Percentiles rank a stretch among this genome's conserved stretches.
These are phyloP conservation scores for Boeremia exigua DNA, from an alignment of 2,329 filamentous ascomycete genomes.

Conservation along the genomic window DNA sequence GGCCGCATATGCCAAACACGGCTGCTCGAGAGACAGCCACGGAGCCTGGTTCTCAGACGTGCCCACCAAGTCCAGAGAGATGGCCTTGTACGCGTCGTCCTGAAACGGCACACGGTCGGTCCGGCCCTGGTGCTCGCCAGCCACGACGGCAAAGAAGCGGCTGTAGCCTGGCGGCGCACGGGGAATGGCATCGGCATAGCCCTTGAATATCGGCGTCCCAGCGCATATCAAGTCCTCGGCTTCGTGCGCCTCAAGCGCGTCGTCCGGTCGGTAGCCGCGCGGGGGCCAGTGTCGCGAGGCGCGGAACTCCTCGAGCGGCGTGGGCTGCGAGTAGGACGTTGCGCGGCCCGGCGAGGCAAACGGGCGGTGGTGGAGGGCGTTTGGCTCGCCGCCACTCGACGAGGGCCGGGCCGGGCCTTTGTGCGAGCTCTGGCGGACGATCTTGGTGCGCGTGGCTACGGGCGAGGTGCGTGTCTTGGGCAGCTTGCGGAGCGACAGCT, in stretches of 20 bases:
- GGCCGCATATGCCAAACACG: constrained; percentile 72
- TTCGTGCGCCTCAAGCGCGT: constrained; percentile 37
- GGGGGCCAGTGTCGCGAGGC: constrained; percentile 49
- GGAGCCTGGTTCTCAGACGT: constrained; percentile 53
- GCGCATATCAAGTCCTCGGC: constrained; percentile 49
- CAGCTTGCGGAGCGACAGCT: constrained; percentile 36
- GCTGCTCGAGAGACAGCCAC: constrained; percentile 77
- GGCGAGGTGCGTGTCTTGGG: constrained; percentile 44
- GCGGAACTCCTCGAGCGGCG: constrained; percentile 47
- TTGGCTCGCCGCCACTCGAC: constrained; percentile 41
- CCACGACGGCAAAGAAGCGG: constrained; percentile 51
- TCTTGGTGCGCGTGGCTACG: constrained; percentile 42
- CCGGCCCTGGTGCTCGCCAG: constrained; percentile 45
- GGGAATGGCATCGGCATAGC: constrained; percentile 46
- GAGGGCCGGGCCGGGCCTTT: constrained; percentile 39
- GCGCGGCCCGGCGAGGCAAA: constrained; percentile 36
- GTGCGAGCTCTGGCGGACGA: constrained; percentile 46
- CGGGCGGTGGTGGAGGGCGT: constrained; percentile 34
- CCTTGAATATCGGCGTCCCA: constrained; percentile 50
- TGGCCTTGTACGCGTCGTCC: constrained; percentile 45
- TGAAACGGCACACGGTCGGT: constrained; percentile 48
- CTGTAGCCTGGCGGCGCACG: constrained; percentile 47
- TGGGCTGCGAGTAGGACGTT: constrained; percentile 46
- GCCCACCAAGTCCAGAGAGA: constrained; percentile 48
- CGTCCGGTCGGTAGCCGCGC: constrained; percentile 43